Percentiles rank a stretch among this genome's conserved stretches.
These are phyloP conservation scores for Fusarium hostae DNA, from an alignment of 2,329 filamentous ascomycete genomes.

Conservation along the genomic window DNA sequence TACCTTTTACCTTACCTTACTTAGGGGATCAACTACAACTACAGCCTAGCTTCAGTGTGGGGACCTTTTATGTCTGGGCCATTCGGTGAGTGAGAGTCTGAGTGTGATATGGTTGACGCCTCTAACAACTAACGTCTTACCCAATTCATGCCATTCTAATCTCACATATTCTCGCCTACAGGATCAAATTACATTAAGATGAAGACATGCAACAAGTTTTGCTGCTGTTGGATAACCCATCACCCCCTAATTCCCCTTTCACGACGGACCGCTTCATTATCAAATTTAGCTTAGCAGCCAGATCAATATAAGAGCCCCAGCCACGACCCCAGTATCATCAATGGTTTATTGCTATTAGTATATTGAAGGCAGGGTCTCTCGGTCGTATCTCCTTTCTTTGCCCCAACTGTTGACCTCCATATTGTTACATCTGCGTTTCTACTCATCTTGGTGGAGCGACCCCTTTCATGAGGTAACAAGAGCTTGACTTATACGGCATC, in stretches of 20 bases:
- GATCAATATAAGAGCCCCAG: conserved; percentile 32
- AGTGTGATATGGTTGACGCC: conserved; percentile 10
- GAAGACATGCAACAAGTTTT: neutral
- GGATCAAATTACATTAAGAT: conserved; percentile 22
- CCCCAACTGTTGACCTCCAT: neutral
- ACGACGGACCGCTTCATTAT: conserved; percentile 3
- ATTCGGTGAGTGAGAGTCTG: conserved; percentile 8
- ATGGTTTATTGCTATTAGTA: conserved; percentile 10
- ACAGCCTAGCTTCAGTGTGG: conserved; percentile 34
- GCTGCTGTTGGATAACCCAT: neutral
- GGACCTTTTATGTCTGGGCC: conserved; percentile 19
- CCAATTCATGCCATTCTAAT: conserved; percentile 27
- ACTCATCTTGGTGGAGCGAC: conserved; percentile 4
- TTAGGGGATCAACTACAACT: conserved; percentile 40
- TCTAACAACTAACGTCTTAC: conserved; percentile 28
- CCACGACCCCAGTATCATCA: conserved; percentile 26
- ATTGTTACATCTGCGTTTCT: neutral
- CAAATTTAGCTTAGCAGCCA: conserved; percentile 31
- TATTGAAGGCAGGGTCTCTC: conserved; percentile 28
- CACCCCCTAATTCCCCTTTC: conserved; percentile 13
- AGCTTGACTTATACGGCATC: conserved; percentile 8
- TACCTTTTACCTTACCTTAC: conserved; percentile 45
- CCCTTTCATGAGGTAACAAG: conserved; percentile 4
- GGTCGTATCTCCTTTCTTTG: conserved; percentile 12
- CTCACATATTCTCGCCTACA: conserved; percentile 23